Evolutionary conservation across 768 basidiomycete species (phyloP).

Genomic region (Holtermanniella nyarrowii): DNA sequence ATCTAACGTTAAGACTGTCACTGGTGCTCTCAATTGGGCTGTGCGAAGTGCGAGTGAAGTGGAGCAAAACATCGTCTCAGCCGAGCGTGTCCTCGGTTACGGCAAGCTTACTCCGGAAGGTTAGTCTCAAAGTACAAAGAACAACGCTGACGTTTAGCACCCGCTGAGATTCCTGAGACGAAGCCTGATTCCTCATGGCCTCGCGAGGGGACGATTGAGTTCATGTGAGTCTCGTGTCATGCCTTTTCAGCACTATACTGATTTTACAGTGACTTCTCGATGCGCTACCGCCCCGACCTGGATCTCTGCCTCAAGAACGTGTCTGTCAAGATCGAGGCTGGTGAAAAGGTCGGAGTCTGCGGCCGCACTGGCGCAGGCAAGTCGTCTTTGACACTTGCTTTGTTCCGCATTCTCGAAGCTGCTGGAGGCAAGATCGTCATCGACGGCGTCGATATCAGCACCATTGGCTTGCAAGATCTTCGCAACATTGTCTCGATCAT

Average conservation of each 20-base stretch:
- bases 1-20: not conserved
- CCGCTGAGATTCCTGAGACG: constrained; percentile 33
- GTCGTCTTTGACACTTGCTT: constrained; percentile 36
- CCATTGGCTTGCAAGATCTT: constrained; percentile 35
- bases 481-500: constrained; percentile 60
- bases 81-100: constrained; percentile 40
- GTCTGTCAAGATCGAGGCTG: constrained; percentile 35
- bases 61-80: constrained; percentile 40
- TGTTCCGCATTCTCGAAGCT: constrained; percentile 52
- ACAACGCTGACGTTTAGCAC: too few species aligned
- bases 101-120: constrained; percentile 31
- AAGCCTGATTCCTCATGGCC: constrained; percentile 29
- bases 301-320: constrained; percentile 37
- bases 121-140: too few species aligned
- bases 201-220: constrained; percentile 30
- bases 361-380: constrained; percentile 41
- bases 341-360: constrained; percentile 37
- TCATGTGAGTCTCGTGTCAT: constrained; percentile 21
- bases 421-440: constrained; percentile 63
- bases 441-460: constrained; percentile 69
- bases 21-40: constrained; percentile 34
- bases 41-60: constrained; percentile 40
- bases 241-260: not conserved
- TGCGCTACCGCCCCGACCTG: constrained; percentile 40
- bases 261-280: constrained; percentile 27